These are phyloP conservation scores for Emydomyces testavorans DNA, from an alignment of 2,329 filamentous ascomycete genomes.

Conservation along the genomic window DNA sequence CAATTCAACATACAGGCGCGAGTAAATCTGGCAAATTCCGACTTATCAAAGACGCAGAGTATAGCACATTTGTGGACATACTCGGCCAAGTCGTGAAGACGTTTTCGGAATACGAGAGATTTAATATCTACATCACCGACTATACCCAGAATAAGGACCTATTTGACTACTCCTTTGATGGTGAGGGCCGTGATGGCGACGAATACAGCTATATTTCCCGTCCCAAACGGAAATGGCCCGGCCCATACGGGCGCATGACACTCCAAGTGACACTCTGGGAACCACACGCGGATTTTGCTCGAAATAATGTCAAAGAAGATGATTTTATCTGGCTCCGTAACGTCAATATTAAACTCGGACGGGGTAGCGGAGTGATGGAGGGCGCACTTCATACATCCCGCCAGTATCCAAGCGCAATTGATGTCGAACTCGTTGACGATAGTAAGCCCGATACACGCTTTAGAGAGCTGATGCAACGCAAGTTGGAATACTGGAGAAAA, in stretches of 20 bases:
- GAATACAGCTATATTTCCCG: slow-evolving; percentile 43
- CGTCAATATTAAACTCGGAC: slow-evolving; percentile 54
- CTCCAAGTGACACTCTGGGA: slow-evolving; percentile 62
- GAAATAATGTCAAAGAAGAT: slow-evolving; percentile 44
- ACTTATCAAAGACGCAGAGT: slow-evolving; percentile 51
- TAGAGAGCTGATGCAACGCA: slow-evolving; percentile 49
- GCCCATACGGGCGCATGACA: slow-evolving; percentile 61
- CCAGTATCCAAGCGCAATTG: slow-evolving; percentile 41
- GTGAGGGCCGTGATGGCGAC: slow-evolving; percentile 42
- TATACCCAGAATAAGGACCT: slow-evolving; percentile 63
- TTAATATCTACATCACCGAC: slow-evolving; percentile 65
- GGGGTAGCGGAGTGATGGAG: slow-evolving; percentile 50
- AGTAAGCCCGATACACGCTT: slow-evolving; percentile 37
- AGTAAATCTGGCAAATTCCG: slow-evolving; percentile 43
- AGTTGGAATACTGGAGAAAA: slow-evolving; percentile 50
- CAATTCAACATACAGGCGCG: not conserved
- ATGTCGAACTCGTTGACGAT: slow-evolving; percentile 45
- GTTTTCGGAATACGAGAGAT: slow-evolving; percentile 37
- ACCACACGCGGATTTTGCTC: slow-evolving; percentile 52
- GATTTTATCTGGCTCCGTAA: slow-evolving; percentile 59
- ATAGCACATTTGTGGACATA: slow-evolving; percentile 53
- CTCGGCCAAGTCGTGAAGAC: slow-evolving; percentile 58
- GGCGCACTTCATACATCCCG: slow-evolving; percentile 57
- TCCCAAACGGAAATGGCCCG: slow-evolving; percentile 47
- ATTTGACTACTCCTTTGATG: slow-evolving; percentile 41